Evolutionary conservation across 139 green algal species (phyloP).

Genomic region (Ulvella scutata): DNA sequence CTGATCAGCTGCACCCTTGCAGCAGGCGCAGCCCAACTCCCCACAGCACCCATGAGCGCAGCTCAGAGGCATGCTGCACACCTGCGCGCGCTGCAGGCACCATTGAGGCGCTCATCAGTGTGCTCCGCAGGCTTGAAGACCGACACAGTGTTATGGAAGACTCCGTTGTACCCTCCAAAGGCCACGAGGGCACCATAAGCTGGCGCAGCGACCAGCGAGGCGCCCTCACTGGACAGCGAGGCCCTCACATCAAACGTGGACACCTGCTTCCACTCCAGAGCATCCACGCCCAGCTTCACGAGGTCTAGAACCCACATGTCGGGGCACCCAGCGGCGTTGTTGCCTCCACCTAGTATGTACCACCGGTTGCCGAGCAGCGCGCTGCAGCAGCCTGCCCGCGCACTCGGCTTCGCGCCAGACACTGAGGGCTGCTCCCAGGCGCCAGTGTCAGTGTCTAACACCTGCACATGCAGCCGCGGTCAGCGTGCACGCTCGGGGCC

Average conservation of each 20-base stretch:
- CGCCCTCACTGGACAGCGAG: slow-evolving; percentile 47
- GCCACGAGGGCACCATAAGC: slow-evolving; percentile 28
- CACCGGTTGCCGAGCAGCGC: slow-evolving; percentile 47
- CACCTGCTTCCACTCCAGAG: slow-evolving; percentile 18
- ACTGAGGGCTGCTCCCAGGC: slow-evolving; percentile 29
- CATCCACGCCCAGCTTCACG: slow-evolving; percentile 6
- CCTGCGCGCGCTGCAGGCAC: too few species aligned
- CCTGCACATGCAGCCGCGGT: too few species aligned
- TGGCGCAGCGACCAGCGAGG: slow-evolving; percentile 23
- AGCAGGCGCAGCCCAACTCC: neutral
- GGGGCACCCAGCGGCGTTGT: slow-evolving; percentile 70
- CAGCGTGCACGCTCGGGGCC: too few species aligned
- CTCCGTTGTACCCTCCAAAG: slow-evolving; percentile 71
- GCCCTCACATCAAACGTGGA: slow-evolving; percentile 19
- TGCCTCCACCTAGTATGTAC: slow-evolving; percentile 83
- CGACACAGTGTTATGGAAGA: slow-evolving; percentile 32
- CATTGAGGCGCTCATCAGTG: too few species aligned
- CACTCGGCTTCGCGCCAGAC: slow-evolving; percentile 28
- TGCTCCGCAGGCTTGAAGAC: neutral
- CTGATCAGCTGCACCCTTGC: neutral
- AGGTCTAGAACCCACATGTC: slow-evolving; percentile 78
- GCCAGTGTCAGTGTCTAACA: slow-evolving; percentile 64
- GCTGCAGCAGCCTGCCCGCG: slow-evolving; percentile 49
- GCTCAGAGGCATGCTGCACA: neutral
- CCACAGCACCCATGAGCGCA: neutral